phyloP scores from a whole-genome alignment of 2,329 filamentous ascomycete species.

The Berkeleyomyces basicola region DNA sequence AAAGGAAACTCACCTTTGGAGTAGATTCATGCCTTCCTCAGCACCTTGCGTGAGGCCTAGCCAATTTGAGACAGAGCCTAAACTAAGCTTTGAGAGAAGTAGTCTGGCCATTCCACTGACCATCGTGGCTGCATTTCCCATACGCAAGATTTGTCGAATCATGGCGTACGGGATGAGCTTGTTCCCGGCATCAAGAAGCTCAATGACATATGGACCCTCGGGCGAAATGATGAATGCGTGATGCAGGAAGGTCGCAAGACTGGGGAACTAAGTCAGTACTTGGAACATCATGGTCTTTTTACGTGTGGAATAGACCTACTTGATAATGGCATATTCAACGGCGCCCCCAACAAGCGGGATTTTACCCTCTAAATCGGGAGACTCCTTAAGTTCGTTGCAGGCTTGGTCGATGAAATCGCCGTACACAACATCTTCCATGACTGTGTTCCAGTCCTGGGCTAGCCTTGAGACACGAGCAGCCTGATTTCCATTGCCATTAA shows the following conservation, averaged over 20 bases:
- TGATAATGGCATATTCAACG: slow-evolving; percentile 50
- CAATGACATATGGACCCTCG: slow-evolving; percentile 57
- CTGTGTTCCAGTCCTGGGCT: slow-evolving; percentile 47
- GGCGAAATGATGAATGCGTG: slow-evolving; percentile 57
- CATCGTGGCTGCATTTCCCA: slow-evolving; percentile 71
- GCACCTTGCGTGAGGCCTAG: slow-evolving; percentile 53
- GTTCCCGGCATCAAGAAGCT: slow-evolving; percentile 53
- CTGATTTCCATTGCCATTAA: slow-evolving; percentile 35
- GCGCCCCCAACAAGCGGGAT: slow-evolving; percentile 45
- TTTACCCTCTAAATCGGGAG: slow-evolving; percentile 46
- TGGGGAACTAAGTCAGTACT: slow-evolving; percentile 19
- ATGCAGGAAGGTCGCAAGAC: slow-evolving; percentile 57
- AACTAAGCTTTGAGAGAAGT: slow-evolving; percentile 60
- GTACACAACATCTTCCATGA: slow-evolving; percentile 49
- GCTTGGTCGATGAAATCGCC: slow-evolving; percentile 49
- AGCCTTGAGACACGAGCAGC: slow-evolving; percentile 21
- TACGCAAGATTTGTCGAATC: slow-evolving; percentile 53
- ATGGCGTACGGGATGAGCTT: slow-evolving; percentile 55
- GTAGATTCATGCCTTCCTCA: slow-evolving; percentile 64
- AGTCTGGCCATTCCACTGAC: slow-evolving; percentile 57
- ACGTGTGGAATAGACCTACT: slow-evolving; percentile 31
- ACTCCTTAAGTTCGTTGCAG: slow-evolving; percentile 42
- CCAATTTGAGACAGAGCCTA: slow-evolving; percentile 63
- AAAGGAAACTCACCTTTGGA: slow-evolving; percentile 35
- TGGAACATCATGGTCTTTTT: neutral